A percentile compares a stretch with the other conserved stretches of the same genome.
phyloP scores from a whole-genome alignment of 176 grass and related monocot species.

The Puccinellia tenuiflora region DNA sequence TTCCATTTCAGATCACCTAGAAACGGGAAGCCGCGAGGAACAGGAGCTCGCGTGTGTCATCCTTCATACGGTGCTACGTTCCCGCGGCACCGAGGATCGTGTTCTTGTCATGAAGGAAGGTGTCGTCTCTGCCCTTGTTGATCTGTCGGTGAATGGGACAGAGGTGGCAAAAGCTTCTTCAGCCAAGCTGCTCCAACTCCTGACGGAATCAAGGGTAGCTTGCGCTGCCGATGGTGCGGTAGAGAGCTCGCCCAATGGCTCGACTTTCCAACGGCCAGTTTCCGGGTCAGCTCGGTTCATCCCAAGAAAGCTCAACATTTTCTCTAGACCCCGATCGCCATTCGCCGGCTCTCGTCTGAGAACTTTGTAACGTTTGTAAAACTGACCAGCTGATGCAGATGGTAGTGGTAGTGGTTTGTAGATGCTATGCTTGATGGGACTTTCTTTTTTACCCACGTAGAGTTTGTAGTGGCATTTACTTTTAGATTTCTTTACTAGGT shows the following conservation, averaged over 20 bases:
- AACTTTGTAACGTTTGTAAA: constrained; percentile 35
- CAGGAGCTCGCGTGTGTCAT: constrained; percentile 59
- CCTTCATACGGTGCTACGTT: constrained; percentile 48
- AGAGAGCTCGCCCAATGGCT: constrained; percentile 7
- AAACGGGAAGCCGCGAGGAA: constrained; percentile 47
- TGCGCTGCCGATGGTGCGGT: neutral
- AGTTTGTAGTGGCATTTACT: neutral
- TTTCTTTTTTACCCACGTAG: constrained; percentile 44
- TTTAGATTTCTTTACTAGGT: neutral
- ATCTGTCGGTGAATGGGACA: constrained; percentile 81
- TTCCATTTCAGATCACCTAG: constrained; percentile 62
- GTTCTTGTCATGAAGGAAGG: constrained; percentile 70
- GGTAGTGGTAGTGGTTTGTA: neutral
- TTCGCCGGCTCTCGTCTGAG: constrained; percentile 1
- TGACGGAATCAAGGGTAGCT: constrained; percentile 21
- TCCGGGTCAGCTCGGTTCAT: constrained; percentile 56
- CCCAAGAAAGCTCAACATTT: constrained; percentile 50
- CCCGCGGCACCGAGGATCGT: constrained; percentile 38
- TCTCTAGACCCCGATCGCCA: constrained; percentile 42
- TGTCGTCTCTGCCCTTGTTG: constrained; percentile 73
- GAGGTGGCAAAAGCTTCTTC: constrained; percentile 41
- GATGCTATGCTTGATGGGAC: constrained; percentile 46
- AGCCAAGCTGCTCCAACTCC: constrained; percentile 49
- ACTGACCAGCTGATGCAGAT: constrained; percentile 23
- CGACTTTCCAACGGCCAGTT: constrained; percentile 16